Percentiles rank a stretch among this genome's conserved stretches.
Conservation (phyloP, 352 stramenopile species). For the Nothophytophthora sp. region DNA sequence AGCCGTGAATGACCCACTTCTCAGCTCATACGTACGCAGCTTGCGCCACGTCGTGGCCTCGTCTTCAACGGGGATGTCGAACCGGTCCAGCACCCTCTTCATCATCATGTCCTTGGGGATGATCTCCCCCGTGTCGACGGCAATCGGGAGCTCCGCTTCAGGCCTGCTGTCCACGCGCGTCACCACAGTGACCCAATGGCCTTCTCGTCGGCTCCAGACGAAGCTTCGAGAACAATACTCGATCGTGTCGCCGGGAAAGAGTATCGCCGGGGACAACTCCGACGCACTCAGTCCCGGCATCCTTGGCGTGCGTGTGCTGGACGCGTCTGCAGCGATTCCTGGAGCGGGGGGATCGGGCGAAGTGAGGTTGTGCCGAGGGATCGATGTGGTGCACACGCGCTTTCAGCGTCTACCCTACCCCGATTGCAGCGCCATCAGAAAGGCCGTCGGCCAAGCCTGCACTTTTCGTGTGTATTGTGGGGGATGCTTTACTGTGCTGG, state of each 20-base stretch:
- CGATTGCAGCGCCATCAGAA: too few species aligned
- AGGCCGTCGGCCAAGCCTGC: too few species aligned
- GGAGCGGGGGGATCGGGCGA: not conserved
- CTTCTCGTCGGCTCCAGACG: not conserved
- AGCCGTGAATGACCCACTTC: too few species aligned
- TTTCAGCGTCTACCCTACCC: too few species aligned
- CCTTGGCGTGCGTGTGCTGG: not conserved
- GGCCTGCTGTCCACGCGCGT: not conserved
- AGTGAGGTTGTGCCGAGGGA: not conserved
- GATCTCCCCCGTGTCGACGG: not conserved
- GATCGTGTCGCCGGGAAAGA: not conserved
- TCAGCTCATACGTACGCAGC: too few species aligned
- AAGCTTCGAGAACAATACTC: not conserved
- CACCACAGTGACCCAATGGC: not conserved
- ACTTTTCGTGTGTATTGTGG: too few species aligned
- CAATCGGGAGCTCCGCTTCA: not conserved
- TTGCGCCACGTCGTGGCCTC: too few species aligned
- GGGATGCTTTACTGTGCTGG: too few species aligned
- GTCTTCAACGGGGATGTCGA: not conserved
- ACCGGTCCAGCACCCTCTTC: not conserved
- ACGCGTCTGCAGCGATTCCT: not conserved
- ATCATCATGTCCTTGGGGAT: not conserved
- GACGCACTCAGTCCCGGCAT: not conserved
- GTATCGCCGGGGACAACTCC: not conserved
- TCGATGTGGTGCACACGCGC: slow-evolving; percentile 1